Conservation (phyloP, 331 rosid genomes). For the Rosa hybrid region DNA sequence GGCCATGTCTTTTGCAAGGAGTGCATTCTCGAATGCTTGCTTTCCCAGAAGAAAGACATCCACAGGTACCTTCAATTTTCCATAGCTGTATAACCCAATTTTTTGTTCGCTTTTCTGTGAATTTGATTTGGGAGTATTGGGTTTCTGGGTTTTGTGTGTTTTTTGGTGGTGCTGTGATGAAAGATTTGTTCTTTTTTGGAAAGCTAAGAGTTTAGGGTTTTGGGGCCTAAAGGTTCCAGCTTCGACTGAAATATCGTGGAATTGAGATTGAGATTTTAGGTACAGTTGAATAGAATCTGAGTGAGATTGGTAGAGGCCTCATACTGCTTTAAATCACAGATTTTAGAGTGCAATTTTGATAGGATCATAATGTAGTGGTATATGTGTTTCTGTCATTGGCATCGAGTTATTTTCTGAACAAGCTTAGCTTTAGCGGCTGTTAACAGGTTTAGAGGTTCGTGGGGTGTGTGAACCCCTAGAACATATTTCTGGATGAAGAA, state of each 20-base stretch:
- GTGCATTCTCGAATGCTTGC: slow-evolving; percentile 83
- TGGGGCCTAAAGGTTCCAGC: background rate
- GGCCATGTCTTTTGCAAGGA: slow-evolving; percentile 92
- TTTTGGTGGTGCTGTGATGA: background rate
- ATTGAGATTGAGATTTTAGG: background rate
- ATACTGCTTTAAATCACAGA: background rate
- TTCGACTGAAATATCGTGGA: background rate
- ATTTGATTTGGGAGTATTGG: background rate
- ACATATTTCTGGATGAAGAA: background rate
- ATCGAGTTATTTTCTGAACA: background rate
- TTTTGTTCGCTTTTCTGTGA: no score
- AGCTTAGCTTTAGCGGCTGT: background rate
- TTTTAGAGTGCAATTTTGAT: background rate
- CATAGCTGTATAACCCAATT: background rate
- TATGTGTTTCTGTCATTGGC: background rate
- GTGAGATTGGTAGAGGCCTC: background rate
- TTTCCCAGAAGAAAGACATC: slow-evolving; percentile 92
- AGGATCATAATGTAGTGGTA: background rate
- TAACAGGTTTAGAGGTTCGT: background rate
- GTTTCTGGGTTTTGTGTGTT: background rate
- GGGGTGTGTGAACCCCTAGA: no score
- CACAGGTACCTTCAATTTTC: slow-evolving; percentile 48
- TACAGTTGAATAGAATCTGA: background rate
- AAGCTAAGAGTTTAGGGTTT: background rate
- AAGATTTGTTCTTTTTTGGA: background rate